Base-by-base conservation (phyloP, 2,329 filamentous ascomycete species). In the Drechslerella coelobrocha region DNA sequence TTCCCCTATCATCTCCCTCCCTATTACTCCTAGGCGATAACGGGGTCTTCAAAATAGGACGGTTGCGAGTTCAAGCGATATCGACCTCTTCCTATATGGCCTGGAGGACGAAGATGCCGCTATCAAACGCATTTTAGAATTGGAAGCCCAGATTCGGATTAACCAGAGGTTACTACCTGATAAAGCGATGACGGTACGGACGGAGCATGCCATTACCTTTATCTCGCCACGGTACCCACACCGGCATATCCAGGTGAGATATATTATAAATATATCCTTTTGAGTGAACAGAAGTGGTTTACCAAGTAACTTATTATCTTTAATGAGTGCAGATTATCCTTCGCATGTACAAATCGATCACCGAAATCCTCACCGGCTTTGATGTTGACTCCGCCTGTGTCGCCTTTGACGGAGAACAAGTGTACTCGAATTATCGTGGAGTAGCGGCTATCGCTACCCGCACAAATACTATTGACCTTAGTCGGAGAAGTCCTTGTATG, bases 171-270 rank as follows among this genome's bases (percentile, higher is more conserved):
- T n/a, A n/a, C n/a, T n/a, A n/a, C n/a, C n/a, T n/a, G n/a, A n/a
- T 95, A 78, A 1, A 51, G 43, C 9, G 90, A 89, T 0, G 93
- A 90, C 0, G 90, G 90, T 0, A 85, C 85, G 91, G 31, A 95
- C 91, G 14, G 94, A 93, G 81, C 89, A 95, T 76, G 89, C 91
- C 10, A 87, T 96, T 63, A 95, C 91, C 0, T 94, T 96, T 76
- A 89, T 86, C 34, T 91, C 88, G 50, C n/a, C n/a, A n/a, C 87
- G 93, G 77, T 92, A 94, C 76, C 91, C 91, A 0, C 90, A 86
- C 34, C 87, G 91, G 1, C 91, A 95, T 77, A n/a, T n/a, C n/a
- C n/a, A n/a, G n/a, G n/a, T n/a, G n/a, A n/a, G n/a, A n/a, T n/a
- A n/a, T n/a, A n/a, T n/a, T n/a, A n/a, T n/a, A n/a, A n/a, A n/a